Evolutionary conservation across 495 filamentous ascomycete species (phyloP), one percentile per base, ranked within the genome.

Genomic region (Tuber calosporum): DNA sequence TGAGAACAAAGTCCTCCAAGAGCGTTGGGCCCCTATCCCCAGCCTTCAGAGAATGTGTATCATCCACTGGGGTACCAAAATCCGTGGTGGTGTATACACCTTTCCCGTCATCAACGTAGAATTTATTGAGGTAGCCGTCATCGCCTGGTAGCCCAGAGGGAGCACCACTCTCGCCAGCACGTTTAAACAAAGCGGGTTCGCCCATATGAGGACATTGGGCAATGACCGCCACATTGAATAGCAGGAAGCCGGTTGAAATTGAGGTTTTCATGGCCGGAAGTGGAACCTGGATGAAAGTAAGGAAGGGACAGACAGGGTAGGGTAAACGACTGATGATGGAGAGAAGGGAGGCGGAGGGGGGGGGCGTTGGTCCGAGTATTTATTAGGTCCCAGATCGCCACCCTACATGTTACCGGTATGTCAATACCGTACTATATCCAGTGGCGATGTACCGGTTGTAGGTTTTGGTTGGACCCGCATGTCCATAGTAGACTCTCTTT

Each of bases 1-100:
- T 87, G 82, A 93, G 90, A 75, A 93, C 92, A 71, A 91, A 93
- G 77, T 94, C 92, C 79, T 94, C 91, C 15, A 94, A 84, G 48
- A 93, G 83, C 2, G 90, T 91, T 20, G 91, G 87, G 1, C 92
- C 92, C 68, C 91, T 86, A n/a, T 86, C 84, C 0, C 92, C 92
- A 67, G 88, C 91, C 76, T 86, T 91, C 68, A 94, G 82, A 77
- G 90, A 92, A 77, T 86, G 84, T 76, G 89, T 88, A 67, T 94
- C 91, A 43, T 84, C 84, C 69, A 94, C 90, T 0, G 90, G 91
- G 17, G 89, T 90, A n/a, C 91, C 91, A 22, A 88, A 88, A 81
- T 94, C 91, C 67, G 87, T 88, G 0, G 91, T 93, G 78, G 92
- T 82, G 81, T 83, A 92, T 6, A 83, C 82, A 73, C 87, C 82